These are phyloP conservation scores for Solanum peruvianum DNA, from an alignment of 257 asterid genomes.

Conservation along the genomic window DNA sequence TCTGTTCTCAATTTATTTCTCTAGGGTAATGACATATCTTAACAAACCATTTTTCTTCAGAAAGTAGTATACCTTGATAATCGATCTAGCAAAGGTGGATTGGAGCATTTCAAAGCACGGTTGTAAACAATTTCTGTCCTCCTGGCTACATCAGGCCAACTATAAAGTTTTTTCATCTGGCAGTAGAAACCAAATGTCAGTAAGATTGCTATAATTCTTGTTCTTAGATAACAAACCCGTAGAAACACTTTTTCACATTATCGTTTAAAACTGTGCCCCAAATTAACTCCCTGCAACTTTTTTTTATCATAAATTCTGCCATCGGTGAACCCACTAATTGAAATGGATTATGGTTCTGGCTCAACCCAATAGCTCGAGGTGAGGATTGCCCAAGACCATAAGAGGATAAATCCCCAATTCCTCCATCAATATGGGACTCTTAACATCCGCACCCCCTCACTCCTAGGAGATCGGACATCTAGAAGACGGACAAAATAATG, in stretches of 20 bases:
- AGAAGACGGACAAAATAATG: not conserved
- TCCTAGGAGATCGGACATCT: not conserved
- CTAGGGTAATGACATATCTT: not conserved
- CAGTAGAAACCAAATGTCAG: not conserved
- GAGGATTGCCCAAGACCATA: not conserved
- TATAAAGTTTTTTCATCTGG: slow-evolving; percentile 86
- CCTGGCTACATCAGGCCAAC: slow-evolving; percentile 94
- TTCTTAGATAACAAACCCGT: not conserved
- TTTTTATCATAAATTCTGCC: not conserved
- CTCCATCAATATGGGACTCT: not conserved
- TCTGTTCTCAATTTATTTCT: not conserved
- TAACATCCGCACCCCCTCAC: not conserved
- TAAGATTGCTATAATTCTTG: not conserved
- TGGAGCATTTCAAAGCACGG: slow-evolving; percentile 66
- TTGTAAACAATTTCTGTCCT: slow-evolving; percentile 87
- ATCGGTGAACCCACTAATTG: not conserved
- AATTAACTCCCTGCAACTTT: not conserved
- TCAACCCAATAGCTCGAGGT: not conserved
- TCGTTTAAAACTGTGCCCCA: not conserved
- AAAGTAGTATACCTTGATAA: slow-evolving; percentile 49
- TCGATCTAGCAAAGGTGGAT: slow-evolving; percentile 63
- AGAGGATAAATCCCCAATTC: not conserved
- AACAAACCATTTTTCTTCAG: not conserved
- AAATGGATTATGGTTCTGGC: not conserved
- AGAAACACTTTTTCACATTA: not conserved